phyloP scores from a whole-genome alignment of 2,329 filamentous ascomycete genomes.

The Keithomyces neogunnii region DNA sequence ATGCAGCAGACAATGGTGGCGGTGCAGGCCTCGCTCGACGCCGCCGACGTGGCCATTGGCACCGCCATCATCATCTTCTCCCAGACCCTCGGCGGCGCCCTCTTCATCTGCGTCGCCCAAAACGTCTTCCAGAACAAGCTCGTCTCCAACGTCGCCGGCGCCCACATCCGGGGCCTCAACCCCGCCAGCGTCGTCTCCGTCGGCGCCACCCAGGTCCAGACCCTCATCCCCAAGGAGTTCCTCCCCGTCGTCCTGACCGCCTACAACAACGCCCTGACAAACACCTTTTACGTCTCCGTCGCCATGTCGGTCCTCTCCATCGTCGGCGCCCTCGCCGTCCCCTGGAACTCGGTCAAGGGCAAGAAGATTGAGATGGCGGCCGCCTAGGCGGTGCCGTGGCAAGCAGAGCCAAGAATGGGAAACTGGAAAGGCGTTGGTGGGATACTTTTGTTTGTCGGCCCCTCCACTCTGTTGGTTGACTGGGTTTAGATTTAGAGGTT shows the following conservation, averaged over 20 bases:
- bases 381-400: not conserved
- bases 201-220: constrained; percentile 6
- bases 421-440: not conserved
- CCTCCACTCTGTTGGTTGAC: not conserved
- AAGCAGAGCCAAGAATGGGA: not conserved
- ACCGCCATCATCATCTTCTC: constrained; percentile 36
- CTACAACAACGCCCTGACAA: constrained; percentile 7
- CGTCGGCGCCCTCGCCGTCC: constrained; percentile 2
- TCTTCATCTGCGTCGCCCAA: constrained; percentile 43
- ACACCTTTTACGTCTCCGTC: constrained; percentile 7
- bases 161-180: constrained; percentile 1
- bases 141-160: constrained; percentile 1
- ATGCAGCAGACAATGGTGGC: constrained; percentile 36
- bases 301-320: constrained; percentile 6
- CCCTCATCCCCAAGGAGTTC: constrained; percentile 3
- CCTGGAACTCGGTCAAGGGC: constrained; percentile 9
- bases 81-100: constrained; percentile 32
- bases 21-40: constrained; percentile 33
- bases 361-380: constrained; percentile 8
- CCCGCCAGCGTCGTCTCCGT: not conserved
- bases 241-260: constrained; percentile 4
- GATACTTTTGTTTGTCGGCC: not conserved
- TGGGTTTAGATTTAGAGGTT: no score
- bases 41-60: constrained; percentile 34
- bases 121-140: constrained; percentile 41